Evolutionary conservation across 2,329 filamentous ascomycete genomes (phyloP), one percentile per base, ranked within the genome.

Genomic region (Tolypocladium inflatum): DNA sequence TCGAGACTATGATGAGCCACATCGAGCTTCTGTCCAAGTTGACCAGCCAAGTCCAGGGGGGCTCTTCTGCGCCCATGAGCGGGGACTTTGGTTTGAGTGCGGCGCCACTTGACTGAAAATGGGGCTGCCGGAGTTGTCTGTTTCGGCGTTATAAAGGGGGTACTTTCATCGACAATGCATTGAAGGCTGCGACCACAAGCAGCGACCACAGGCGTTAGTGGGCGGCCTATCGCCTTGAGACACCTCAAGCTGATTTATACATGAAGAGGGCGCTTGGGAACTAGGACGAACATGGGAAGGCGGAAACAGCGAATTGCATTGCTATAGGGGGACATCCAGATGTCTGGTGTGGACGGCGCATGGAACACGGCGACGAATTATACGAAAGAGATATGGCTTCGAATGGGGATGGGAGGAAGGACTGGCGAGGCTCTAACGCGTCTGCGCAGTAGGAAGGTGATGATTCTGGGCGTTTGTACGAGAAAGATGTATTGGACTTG

Each of bases 21-120:
- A 75, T 76, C 48, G 72, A 75, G 61, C 63, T 75, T 53, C 72
- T 76, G 67, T 69, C 72, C 41, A 69, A 73, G 39, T 65, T 74
- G 62, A 63, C 72, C 38, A 68, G 66, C 52, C 69, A 72, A 57
- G 63, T 66, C 15, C 67, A 65, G 37, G 63, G 63, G 43, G 63
- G 63, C 52, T 65, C 69, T 55, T 66, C 66, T 33, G 65, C 67
- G 38, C 65, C 68, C 15, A 65, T 67, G 38, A 65, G 65, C n/a
- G 68, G 68, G 2, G 71, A 74, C 30, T 62, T 66, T 55, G 67
- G 65, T 21, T 68, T 71, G 39, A 65, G 67, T 23, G 63, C 65
- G 8, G 70, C 66, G 23, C 72, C 71, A 9, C 68, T 71, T 9
- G 71, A 74, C 48, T 72, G 61, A 70, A 35, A 23, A 19, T 26